These are phyloP conservation scores for Malus domestica DNA, from an alignment of 306 rosid genomes.

Conservation along the genomic window ASM211411v1 NC_041794.1:21688501-21689000, in stretches of 20 bases:
- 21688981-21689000: slow-evolving; percentile 33
- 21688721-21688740: background rate
- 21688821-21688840: background rate
- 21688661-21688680: background rate
- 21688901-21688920: background rate
- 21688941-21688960: slow-evolving; percentile 32
- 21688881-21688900: background rate
- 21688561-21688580: too few relatives aligned
- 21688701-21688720: background rate
- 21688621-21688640: too few relatives aligned
- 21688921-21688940: slow-evolving; percentile 32
- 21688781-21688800: slow-evolving; percentile 34
- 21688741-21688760: slow-evolving; percentile 50
- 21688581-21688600: too few relatives aligned
- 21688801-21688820: background rate
- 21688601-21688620: background rate
- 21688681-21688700: background rate
- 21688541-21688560: too few relatives aligned
- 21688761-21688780: slow-evolving; percentile 28
- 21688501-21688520: background rate
- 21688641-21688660: too few relatives aligned
- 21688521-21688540: background rate
- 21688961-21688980: slow-evolving; percentile 11
- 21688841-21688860: background rate
- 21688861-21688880: background rate